Conservation (phyloP, 257 asterid species). For the Rubia yunnanensis region DNA sequence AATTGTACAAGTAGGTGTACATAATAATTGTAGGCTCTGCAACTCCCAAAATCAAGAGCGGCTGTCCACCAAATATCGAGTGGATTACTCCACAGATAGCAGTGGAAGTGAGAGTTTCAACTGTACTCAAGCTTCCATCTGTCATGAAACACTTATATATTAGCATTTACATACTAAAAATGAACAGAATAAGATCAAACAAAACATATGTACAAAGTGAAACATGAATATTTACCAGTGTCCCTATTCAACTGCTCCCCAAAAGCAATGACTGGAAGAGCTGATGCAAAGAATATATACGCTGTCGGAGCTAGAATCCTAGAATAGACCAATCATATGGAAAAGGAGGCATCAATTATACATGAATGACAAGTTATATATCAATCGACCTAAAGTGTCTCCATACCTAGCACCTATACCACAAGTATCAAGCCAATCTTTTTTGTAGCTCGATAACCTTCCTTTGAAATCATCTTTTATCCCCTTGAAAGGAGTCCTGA, state of each 20-base stretch:
- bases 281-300: constrained; percentile 87
- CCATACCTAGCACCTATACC: constrained; percentile 61
- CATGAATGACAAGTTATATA: neutral
- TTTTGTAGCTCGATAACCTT: constrained; percentile 34
- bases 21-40: constrained; percentile 95
- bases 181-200: neutral
- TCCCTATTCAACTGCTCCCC: constrained; percentile 89
- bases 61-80: constrained; percentile 81
- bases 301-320: constrained; percentile 93
- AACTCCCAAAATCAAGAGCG: constrained; percentile 83
- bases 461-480: constrained; percentile 31
- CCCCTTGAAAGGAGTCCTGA: constrained; percentile 33
- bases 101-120: constrained; percentile 82
- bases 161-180: neutral
- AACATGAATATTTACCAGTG: constrained; percentile 44
- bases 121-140: constrained; percentile 80
- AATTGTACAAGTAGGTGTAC: constrained; percentile 69
- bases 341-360: neutral
- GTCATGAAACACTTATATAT: constrained; percentile 6
- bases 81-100: constrained; percentile 83
- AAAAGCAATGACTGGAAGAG: constrained; percentile 87
- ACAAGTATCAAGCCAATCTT: constrained; percentile 37
- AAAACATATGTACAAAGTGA: neutral
- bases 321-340: constrained; percentile 16
- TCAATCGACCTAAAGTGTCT: neutral